Evolutionary conservation across 208 protist species (phyloP).

Genomic region (Trypanosomatidae sp.): DNA sequence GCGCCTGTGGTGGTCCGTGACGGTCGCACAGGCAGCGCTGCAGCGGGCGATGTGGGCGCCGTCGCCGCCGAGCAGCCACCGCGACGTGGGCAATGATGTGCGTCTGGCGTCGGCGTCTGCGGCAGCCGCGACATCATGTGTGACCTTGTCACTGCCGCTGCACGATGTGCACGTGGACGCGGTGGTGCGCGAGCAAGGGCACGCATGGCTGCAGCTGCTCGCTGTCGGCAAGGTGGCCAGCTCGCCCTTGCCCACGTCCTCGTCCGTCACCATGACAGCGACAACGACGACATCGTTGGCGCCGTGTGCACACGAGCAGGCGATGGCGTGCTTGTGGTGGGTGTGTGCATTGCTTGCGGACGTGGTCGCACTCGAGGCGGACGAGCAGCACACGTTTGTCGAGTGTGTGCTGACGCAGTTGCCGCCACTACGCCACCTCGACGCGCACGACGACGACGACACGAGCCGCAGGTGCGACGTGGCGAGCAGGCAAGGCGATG

Average conservation of each 20-base stretch:
- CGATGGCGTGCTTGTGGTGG: constrained; percentile 38
- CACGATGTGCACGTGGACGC: constrained; percentile 21
- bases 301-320: not conserved
- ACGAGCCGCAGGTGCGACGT: too few relatives aligned
- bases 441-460: not conserved
- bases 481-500: too few relatives aligned
- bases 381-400: constrained; percentile 17
- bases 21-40: too few relatives aligned
- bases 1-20: too few relatives aligned
- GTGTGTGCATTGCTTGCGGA: constrained; percentile 30
- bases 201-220: constrained; percentile 35
- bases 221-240: too few relatives aligned
- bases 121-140: too few relatives aligned
- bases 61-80: too few relatives aligned
- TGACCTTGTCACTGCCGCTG: constrained; percentile 6
- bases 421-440: not conserved
- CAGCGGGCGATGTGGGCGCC: too few relatives aligned
- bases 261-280: constrained; percentile 16
- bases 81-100: too few relatives aligned
- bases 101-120: too few relatives aligned
- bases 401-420: constrained; percentile 16
- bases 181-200: constrained; percentile 20
- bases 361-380: constrained; percentile 17
- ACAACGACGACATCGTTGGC: not conserved
- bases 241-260: constrained; percentile 20